Conservation (phyloP, 2,329 filamentous ascomycete genomes). For the Escovopsis sp. region DNA sequence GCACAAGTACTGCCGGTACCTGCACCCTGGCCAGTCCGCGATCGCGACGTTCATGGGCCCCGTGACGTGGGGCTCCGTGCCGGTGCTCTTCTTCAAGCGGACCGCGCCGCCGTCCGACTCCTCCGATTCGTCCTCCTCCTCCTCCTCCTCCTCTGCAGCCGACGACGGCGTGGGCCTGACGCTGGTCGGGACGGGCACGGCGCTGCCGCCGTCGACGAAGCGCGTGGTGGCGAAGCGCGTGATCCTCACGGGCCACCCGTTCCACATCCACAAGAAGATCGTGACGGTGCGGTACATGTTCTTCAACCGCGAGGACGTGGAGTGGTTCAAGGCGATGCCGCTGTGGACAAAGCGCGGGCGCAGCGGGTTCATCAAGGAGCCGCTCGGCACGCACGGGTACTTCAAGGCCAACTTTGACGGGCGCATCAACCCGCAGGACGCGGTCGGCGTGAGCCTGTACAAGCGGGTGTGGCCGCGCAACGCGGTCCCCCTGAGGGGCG, state of each 20-base stretch:
- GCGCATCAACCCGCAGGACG: slow-evolving; percentile 89
- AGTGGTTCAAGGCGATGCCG: slow-evolving; percentile 95
- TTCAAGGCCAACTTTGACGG: slow-evolving; percentile 98
- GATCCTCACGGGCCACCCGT: slow-evolving; percentile 88
- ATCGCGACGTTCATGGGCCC: slow-evolving; percentile 85
- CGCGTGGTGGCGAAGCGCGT: slow-evolving; percentile 88
- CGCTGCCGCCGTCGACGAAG: slow-evolving; percentile 58
- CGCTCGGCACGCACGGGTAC: slow-evolving; percentile 93
- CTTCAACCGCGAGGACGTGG: slow-evolving; percentile 89
- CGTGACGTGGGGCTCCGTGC: slow-evolving; percentile 84
- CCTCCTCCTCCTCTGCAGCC: no score
- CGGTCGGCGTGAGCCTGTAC: slow-evolving; percentile 78
- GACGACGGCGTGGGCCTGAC: slow-evolving; percentile 41
- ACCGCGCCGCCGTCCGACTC: slow-evolving; percentile 16
- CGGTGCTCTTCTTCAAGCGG: slow-evolving; percentile 73
- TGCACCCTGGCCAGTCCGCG: slow-evolving; percentile 80
- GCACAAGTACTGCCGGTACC: slow-evolving; percentile 86
- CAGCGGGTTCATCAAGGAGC: slow-evolving; percentile 85
- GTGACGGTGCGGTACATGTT: slow-evolving; percentile 99
- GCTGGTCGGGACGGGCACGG: slow-evolving; percentile 76
- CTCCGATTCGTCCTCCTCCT: no score
- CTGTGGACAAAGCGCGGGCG: slow-evolving; percentile 86
- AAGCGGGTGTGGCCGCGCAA: slow-evolving; percentile 72
- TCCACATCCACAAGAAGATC: slow-evolving; percentile 96
- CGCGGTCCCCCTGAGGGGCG: slow-evolving; percentile 34